Conservation (phyloP, 257 asterid genomes). For the Petrea volubilis region DNA sequence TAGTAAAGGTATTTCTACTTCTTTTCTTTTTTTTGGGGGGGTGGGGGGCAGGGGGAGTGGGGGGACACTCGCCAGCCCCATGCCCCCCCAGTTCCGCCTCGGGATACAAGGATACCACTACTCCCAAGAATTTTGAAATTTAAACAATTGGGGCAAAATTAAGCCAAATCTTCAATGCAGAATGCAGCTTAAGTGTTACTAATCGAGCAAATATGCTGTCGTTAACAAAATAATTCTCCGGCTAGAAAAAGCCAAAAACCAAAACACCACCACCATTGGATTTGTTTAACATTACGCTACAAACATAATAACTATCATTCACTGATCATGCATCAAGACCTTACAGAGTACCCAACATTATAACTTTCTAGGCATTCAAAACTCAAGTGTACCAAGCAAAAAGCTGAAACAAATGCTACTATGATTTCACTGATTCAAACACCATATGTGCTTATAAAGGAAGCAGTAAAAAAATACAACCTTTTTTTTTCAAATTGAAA, state of each 20-base stretch:
- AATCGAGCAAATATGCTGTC: not conserved
- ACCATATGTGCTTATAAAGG: not conserved
- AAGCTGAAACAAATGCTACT: not conserved
- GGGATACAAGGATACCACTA: no score
- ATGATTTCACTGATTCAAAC: not conserved
- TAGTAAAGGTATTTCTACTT: no score
- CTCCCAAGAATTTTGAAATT: not conserved
- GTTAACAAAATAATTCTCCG: not conserved
- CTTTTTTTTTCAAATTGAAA: not conserved
- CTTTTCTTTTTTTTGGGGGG: no score
- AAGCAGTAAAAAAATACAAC: not conserved
- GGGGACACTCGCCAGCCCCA: no score
- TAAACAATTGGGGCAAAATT: no score
- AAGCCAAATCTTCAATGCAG: no score
- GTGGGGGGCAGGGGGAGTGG: no score
- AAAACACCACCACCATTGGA: not conserved
- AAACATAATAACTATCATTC: not conserved
- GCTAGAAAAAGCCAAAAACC: not conserved
- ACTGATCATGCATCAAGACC: not conserved
- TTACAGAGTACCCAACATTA: not conserved
- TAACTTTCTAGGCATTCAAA: not conserved
- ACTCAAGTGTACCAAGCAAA: not conserved
- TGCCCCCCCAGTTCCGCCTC: no score
- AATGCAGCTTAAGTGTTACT: not conserved
- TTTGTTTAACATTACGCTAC: not conserved